Percentiles rank a stretch among this genome's conserved stretches.
phyloP scores from a whole-genome alignment of 345 rosid species.

The Boechera divaricarpa region DNA sequence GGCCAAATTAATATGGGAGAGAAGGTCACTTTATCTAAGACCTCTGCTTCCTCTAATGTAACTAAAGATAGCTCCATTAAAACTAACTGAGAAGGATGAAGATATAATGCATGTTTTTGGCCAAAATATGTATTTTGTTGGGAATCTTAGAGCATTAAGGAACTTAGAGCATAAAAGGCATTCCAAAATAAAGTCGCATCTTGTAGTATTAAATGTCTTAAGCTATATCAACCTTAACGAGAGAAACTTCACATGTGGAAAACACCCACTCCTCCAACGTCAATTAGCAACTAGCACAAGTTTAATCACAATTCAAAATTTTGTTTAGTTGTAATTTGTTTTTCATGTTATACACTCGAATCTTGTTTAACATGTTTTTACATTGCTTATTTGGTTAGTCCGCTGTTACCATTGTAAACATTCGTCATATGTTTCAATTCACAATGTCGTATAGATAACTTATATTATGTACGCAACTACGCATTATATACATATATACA shows the following conservation, averaged over 20 bases:
- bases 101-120: neutral
- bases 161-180: neutral
- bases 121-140: neutral
- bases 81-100: neutral
- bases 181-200: neutral
- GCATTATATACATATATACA: slow-evolving; percentile 16
- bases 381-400: neutral
- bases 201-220: neutral
- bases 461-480: neutral
- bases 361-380: slow-evolving; percentile 13
- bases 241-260: neutral
- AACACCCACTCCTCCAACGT: neutral
- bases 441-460: neutral
- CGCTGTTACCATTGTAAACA: neutral
- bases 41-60: neutral
- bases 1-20: too few relatives aligned
- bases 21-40: neutral
- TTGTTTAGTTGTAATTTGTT: neutral
- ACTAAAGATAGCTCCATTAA: neutral
- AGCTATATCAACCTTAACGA: neutral
- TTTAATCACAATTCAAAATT: neutral
- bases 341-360: neutral
- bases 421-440: neutral
- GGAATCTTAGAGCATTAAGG: neutral
- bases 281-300: neutral